Conservation (phyloP, 2,329 filamentous ascomycete genomes). For the Bertia moriformis region DNA sequence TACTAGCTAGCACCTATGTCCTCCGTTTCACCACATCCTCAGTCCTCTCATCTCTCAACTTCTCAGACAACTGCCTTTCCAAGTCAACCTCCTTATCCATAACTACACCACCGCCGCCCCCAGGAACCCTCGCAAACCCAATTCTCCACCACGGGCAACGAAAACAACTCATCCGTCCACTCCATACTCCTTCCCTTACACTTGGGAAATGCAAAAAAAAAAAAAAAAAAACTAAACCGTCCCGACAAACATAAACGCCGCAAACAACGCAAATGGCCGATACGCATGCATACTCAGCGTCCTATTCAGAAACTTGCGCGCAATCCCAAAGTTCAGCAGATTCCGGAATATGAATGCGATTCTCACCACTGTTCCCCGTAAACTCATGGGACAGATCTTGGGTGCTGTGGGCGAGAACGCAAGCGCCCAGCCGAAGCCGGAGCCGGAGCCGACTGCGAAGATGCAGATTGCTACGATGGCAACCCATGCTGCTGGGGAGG, state of each 20-base stretch:
- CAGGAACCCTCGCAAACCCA: slow-evolving; percentile 3
- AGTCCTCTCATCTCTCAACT: no score
- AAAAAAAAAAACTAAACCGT: slow-evolving; percentile 6
- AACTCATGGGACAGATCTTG: slow-evolving; percentile 8
- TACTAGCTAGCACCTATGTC: no score
- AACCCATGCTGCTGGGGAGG: slow-evolving; percentile 4
- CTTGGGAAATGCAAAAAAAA: slow-evolving; percentile 8
- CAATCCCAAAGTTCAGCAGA: slow-evolving; percentile 8
- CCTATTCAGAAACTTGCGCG: slow-evolving; percentile 6
- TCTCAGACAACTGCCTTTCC: no score
- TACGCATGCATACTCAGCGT: neutral
- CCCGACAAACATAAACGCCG: neutral
- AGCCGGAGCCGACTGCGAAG: slow-evolving; percentile 9
- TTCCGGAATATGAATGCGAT: slow-evolving; percentile 10
- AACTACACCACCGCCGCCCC: no score
- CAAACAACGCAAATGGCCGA: neutral
- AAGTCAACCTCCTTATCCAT: no score
- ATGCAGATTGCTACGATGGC: slow-evolving; percentile 9
- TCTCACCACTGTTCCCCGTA: slow-evolving; percentile 7
- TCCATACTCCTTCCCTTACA: slow-evolving; percentile 7
- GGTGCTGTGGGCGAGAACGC: slow-evolving; percentile 8
- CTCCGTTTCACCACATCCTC: no score
- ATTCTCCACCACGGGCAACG: slow-evolving; percentile 7
- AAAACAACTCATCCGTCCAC: slow-evolving; percentile 4
- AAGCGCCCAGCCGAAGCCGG: slow-evolving; percentile 9